Percentiles rank a stretch among this genome's conserved stretches.
Evolutionary conservation across 352 stramenopile species (phyloP).

Genomic region (Pythium oligandrum): DNA sequence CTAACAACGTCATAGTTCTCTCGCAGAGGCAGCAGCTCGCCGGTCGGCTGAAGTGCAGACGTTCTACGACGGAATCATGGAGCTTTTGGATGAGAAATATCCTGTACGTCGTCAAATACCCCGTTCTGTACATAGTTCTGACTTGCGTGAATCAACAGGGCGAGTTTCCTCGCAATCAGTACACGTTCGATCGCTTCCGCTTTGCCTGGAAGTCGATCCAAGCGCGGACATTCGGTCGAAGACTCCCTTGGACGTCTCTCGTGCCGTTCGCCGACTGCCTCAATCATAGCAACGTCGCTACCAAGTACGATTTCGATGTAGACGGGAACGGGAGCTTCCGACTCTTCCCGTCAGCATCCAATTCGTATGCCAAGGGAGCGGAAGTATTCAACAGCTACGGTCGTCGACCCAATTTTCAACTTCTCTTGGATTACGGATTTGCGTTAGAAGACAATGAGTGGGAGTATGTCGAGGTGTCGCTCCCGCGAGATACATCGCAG

Average conservation of each 20-base stretch:
- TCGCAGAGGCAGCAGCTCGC: slow-evolving; percentile 38
- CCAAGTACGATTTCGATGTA: slow-evolving; percentile 83
- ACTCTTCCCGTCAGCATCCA: slow-evolving; percentile 59
- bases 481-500: slow-evolving; percentile 31
- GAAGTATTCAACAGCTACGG: slow-evolving; percentile 94
- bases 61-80: slow-evolving; percentile 51
- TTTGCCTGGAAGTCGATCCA: slow-evolving; percentile 90
- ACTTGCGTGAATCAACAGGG: slow-evolving; percentile 11
- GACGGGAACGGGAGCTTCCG: slow-evolving; percentile 53
- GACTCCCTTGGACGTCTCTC: slow-evolving; percentile 86
- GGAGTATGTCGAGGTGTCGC: slow-evolving; percentile 67
- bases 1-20: slow-evolving; percentile 18
- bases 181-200: slow-evolving; percentile 60
- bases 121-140: background rate
- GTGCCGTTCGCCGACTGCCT: slow-evolving; percentile 91
- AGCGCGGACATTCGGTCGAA: slow-evolving; percentile 86
- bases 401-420: slow-evolving; percentile 76
- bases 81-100: slow-evolving; percentile 39
- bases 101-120: slow-evolving; percentile 21
- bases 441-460: slow-evolving; percentile 86
- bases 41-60: slow-evolving; percentile 53
- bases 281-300: slow-evolving; percentile 89
- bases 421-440: slow-evolving; percentile 93
- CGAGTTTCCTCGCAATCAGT: slow-evolving; percentile 43
- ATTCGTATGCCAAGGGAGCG: slow-evolving; percentile 37